A percentile compares a stretch with the other conserved stretches of the same genome.
Conservation (phyloP, 257 asterid species). For the Oldenlandia corymbosa region DNA sequence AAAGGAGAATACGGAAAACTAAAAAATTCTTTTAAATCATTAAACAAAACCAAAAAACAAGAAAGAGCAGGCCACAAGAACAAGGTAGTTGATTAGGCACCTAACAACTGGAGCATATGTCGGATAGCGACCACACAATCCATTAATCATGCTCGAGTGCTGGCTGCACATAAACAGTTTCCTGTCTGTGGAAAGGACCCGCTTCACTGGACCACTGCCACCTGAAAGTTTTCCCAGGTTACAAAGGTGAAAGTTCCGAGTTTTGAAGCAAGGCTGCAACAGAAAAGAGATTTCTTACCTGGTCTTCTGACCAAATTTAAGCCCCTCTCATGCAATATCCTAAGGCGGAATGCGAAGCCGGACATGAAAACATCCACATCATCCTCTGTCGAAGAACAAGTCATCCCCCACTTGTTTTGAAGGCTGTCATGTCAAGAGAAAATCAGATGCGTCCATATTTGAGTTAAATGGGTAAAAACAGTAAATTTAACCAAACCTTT, state of each 20-base stretch:
- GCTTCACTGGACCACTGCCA: constrained; percentile 39
- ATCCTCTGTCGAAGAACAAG: constrained; percentile 75
- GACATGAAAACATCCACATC: constrained; percentile 78
- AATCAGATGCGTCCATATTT: constrained; percentile 22
- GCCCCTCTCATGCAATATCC: constrained; percentile 87
- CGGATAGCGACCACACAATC: constrained; percentile 83
- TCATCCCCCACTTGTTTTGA: constrained; percentile 54
- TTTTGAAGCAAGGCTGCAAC: neutral
- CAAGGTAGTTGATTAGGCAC: constrained; percentile 32
- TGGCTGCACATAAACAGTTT: constrained; percentile 64
- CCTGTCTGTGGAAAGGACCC: constrained; percentile 60
- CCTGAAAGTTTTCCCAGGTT: constrained; percentile 8
- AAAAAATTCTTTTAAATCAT: too few relatives aligned
- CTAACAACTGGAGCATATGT: constrained; percentile 76
- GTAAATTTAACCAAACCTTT: constrained; percentile 52
- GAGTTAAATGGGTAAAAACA: constrained; percentile 10
- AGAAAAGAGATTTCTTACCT: constrained; percentile 36
- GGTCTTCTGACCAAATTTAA: constrained; percentile 54
- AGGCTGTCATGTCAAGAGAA: constrained; percentile 50
- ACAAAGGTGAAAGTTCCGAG: neutral
- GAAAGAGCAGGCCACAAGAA: neutral
- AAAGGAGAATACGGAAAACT: too few relatives aligned
- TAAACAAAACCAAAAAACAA: neutral
- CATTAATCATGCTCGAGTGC: constrained; percentile 89
- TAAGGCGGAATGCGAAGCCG: constrained; percentile 95